Conservation (phyloP, 306 rosid species). For the Aeschynomene evenia region DNA sequence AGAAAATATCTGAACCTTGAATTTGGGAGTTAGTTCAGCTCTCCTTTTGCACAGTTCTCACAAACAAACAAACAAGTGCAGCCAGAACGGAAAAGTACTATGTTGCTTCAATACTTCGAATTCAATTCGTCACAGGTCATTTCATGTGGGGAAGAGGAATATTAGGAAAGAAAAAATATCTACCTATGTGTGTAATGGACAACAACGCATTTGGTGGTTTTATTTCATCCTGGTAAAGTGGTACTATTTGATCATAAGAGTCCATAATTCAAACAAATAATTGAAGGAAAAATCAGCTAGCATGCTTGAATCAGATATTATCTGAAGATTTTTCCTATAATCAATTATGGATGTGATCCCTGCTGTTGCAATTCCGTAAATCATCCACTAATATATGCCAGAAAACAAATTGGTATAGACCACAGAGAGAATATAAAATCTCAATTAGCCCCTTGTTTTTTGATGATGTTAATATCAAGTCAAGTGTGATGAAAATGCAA, state of each 20-base stretch:
- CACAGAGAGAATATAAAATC: neutral
- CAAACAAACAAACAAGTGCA: slow-evolving; percentile 1
- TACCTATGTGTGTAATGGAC: slow-evolving; percentile 8
- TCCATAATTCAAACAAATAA: neutral
- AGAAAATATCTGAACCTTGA: slow-evolving; percentile 6
- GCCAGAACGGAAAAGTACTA: neutral
- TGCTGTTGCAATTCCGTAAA: neutral
- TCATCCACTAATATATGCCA: neutral
- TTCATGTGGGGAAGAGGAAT: neutral
- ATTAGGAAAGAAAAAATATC: too few species aligned
- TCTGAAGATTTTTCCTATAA: neutral
- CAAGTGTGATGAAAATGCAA: neutral
- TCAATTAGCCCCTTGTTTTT: neutral
- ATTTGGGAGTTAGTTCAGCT: neutral
- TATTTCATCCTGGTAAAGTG: neutral
- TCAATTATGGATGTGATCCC: neutral
- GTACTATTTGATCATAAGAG: neutral
- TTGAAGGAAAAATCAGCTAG: neutral
- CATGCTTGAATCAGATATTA: neutral
- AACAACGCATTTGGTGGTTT: neutral
- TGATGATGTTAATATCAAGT: neutral
- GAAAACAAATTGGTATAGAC: neutral
- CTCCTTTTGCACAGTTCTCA: neutral
- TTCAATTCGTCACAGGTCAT: slow-evolving; percentile 1
- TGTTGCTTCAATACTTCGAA: neutral